Evolutionary conservation across 352 stramenopile genomes (phyloP), one percentile per base, ranked within the genome.

Genomic region (Globisporangium ultimum): DNA sequence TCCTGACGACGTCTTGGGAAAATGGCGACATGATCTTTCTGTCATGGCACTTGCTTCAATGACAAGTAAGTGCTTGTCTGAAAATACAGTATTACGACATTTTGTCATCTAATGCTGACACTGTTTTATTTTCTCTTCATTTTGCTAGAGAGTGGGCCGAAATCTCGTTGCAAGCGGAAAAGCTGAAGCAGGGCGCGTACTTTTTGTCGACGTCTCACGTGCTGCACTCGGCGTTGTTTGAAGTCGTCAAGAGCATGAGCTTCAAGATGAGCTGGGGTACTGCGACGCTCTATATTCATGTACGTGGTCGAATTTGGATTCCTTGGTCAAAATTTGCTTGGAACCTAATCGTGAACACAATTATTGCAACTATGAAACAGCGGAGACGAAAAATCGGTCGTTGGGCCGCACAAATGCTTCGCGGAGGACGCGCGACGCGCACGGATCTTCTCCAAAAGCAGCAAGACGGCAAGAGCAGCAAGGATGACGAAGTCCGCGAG

Each of bases 221-320:
- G 47, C 62, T 95, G 24, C 67, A 79, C 18, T 89, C 86, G 1
- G 82, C 80, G 32, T 57, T 95, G 22, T 95, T 93, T 51, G 86
- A 95, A 66, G 84, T 95, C 52, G 68, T 93, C 38, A 86, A 88
- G 66, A 88, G 70, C 53, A 47, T 76, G 40, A 81, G 79, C 32
- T 89, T 91, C 58, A 66, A 69, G 32, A 93, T 93, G 86, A 93
- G 86, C 69, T 95, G 84, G 86, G 86, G 86, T 48, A 80, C 69
- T 0, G 81, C 78, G 53, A 93, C 82, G 53, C 70, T 93, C 24
- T 95, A 91, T 66, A 67, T 95, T n/a, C 86, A 95, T 32, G 86
- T 95, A 77, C 45, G 82, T 84, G 0, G 13, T 17, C 18, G 18
- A 56, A 5, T 51, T 40, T n/a, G 24, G 28, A 22, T 51, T 45